Evolutionary conservation across 805 yeast genomes (phyloP), one percentile per base, ranked within the genome.

Genomic region (Debaryomyces prosopidis): DNA sequence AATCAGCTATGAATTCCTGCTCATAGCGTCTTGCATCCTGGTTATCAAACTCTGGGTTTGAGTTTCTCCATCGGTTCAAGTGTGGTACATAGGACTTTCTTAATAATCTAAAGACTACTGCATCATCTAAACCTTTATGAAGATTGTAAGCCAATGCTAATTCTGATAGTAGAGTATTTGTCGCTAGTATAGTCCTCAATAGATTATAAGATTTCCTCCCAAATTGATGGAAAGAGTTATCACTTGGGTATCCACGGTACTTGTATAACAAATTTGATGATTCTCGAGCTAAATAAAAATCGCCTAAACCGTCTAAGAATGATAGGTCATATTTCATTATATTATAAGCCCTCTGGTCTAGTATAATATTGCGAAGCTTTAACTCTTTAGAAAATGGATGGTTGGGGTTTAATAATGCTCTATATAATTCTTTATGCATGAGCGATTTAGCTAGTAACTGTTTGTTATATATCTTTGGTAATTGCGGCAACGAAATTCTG

Each of bases 1-100:
- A 71, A 46, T 71, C 76, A 1, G 69, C 76, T 28, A 70, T 55
- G 47, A 69, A 68, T 45, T 71, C 76, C 43, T 69, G 73, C 51
- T 71, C 75, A 47, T 68, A 69, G 30, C 58, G 48, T 27, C 58
- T 47, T 1, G 50, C 48, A 19, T 54, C 55, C 2, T 49, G 49
- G n/a, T 40, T 50, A 27, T 28, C 34, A 14, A 26, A 20, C 27
- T 50, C 48, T 31, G 34, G n/a, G 28, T 44, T 40, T 16, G 49
- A 27, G 32, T 53, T 42, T 23, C 43, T 48, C 47, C 61, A 57
- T 2, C 42, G 39, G 15, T 45, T 40, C 34, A 59, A 48, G 42
- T 52, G 48, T 7, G 71, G 64, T 7, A 69, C 59, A 44, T 66
- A 70, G 7, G 62, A 60, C 5, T 52, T 44, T n/a, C 50, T 43